Percentiles rank a stretch among this genome's conserved stretches.
Evolutionary conservation across 352 stramenopile genomes (phyloP).

Genomic region (Pythium pectinolyticum): DNA sequence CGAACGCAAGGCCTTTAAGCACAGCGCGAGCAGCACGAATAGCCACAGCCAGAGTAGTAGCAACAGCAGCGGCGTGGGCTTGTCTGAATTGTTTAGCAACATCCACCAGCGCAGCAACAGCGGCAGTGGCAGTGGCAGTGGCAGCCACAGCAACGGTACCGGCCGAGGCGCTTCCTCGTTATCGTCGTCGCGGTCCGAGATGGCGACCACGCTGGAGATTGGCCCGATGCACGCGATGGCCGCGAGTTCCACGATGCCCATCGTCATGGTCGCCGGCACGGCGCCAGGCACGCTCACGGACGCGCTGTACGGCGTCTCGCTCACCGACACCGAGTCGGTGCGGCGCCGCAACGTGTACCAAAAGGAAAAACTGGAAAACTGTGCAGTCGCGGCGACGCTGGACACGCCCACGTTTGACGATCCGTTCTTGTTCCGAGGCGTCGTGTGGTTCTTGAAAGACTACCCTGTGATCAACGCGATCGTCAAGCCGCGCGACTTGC

Average conservation of each 20-base stretch:
- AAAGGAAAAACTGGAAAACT: conserved; percentile 42
- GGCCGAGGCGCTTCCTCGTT: conserved; percentile 14
- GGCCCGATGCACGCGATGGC: conserved; percentile 42
- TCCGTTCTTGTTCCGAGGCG: conserved; percentile 15
- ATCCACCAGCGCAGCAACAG: no score
- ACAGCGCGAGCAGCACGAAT: conserved; percentile 27
- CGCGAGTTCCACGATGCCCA: conserved; percentile 35
- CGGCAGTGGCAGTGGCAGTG: conserved; percentile 7
- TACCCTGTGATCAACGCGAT: conserved; percentile 22
- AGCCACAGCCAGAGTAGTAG: not conserved
- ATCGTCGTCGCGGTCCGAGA: conserved; percentile 16
- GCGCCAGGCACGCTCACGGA: conserved; percentile 49
- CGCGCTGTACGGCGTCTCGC: conserved; percentile 48
- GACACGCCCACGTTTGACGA: conserved; percentile 9
- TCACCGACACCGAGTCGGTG: conserved; percentile 41
- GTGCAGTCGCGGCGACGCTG: conserved; percentile 44
- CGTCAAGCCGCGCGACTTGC: conserved; percentile 17
- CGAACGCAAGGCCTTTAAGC: conserved; percentile 40
- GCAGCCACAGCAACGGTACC: conserved; percentile 7
- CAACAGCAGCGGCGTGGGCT: not conserved
- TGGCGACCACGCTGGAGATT: conserved; percentile 30
- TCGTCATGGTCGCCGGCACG: conserved; percentile 34
- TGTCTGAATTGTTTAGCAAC: conserved; percentile 30
- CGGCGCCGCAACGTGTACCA: conserved; percentile 43
- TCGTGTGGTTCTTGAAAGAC: conserved; percentile 22